Percentiles rank a stretch among this genome's conserved stretches.
Conservation (phyloP, 108 stramenopile species). For the Cyclostephanos invisitatus region DNA sequence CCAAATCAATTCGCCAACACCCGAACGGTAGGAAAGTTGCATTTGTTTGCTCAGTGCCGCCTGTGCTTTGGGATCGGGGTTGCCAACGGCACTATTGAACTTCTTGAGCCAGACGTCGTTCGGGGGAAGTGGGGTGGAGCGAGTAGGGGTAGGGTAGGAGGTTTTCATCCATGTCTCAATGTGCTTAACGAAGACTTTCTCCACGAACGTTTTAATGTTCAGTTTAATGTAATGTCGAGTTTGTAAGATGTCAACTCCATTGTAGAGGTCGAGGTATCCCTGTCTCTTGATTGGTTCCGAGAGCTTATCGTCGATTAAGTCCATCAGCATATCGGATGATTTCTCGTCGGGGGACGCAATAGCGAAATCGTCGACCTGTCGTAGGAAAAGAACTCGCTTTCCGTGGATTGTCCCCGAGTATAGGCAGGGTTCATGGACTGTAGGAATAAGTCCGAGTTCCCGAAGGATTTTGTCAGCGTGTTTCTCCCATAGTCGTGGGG, state of each 20-base stretch:
- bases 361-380: too few relatives aligned
- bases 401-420: background rate
- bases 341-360: background rate
- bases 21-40: conserved; percentile 26
- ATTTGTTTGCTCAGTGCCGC: conserved; percentile 8
- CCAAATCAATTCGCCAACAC: conserved; percentile 50
- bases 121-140: conserved; percentile 1
- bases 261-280: conserved; percentile 39
- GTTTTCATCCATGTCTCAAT: conserved; percentile 27
- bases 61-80: background rate
- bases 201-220: conserved; percentile 25
- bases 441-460: too few relatives aligned
- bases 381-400: too few relatives aligned
- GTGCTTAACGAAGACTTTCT: conserved; percentile 13
- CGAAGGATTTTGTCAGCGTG: too few relatives aligned
- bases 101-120: background rate
- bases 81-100: background rate
- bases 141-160: background rate
- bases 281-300: conserved; percentile 12
- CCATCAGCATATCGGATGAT: background rate
- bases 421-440: too few relatives aligned
- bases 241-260: conserved; percentile 42
- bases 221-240: conserved; percentile 36
- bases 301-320: conserved; percentile 2
- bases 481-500: too few relatives aligned